Conservation (phyloP, 345 rosid species). For the Salix exigua region DNA sequence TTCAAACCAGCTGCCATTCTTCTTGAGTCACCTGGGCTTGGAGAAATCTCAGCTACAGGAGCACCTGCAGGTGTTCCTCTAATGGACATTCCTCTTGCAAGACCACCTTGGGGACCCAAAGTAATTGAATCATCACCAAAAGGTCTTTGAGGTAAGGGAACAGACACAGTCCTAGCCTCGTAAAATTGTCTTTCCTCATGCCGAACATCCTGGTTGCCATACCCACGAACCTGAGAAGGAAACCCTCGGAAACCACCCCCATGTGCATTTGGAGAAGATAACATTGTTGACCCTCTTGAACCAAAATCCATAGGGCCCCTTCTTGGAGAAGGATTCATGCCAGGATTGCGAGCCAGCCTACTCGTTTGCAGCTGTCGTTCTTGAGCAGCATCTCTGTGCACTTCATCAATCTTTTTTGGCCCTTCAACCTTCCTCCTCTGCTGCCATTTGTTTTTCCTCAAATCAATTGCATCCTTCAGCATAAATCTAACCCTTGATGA, state of each 20-base stretch:
- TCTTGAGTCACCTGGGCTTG: slow-evolving; percentile 49
- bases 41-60: slow-evolving; percentile 44
- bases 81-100: slow-evolving; percentile 81
- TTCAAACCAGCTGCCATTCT: slow-evolving; percentile 54
- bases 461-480: slow-evolving; percentile 85
- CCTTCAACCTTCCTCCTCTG: slow-evolving; percentile 99
- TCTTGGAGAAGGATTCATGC: slow-evolving; percentile 53
- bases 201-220: slow-evolving; percentile 65
- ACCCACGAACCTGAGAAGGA: slow-evolving; percentile 62
- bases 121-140: slow-evolving; percentile 71
- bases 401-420: slow-evolving; percentile 96
- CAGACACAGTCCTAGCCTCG: slow-evolving; percentile 66
- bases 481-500: slow-evolving; percentile 89
- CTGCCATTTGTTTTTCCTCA: slow-evolving; percentile 92
- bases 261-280: slow-evolving; percentile 62
- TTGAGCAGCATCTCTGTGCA: slow-evolving; percentile 97
- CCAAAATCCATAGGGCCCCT: slow-evolving; percentile 68
- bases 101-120: slow-evolving; percentile 97
- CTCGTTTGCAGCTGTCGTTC: slow-evolving; percentile 75
- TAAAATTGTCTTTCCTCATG: slow-evolving; percentile 64
- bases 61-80: slow-evolving; percentile 51
- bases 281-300: slow-evolving; percentile 62
- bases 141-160: slow-evolving; percentile 71
- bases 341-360: slow-evolving; percentile 69
- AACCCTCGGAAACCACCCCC: slow-evolving; percentile 67